Percentiles rank a stretch among this genome's conserved stretches.
phyloP scores from a whole-genome alignment of 805 yeast species.

The Sporopachydermia lactativora region DNA sequence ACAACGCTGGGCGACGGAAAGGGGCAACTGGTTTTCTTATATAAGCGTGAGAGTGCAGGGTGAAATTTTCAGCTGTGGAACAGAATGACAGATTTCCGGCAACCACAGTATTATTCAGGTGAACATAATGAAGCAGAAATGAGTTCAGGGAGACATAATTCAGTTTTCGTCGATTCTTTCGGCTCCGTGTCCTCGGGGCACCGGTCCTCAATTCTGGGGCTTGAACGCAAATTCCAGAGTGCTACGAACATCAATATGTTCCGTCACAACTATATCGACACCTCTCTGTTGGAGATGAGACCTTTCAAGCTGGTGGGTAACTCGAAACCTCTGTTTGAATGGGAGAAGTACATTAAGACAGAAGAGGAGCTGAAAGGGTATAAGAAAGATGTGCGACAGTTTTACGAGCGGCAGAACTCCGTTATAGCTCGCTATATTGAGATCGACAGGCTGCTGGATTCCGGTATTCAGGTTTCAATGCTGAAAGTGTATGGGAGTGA shows the following conservation, averaged over 20 bases:
- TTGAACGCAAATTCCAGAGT: neutral
- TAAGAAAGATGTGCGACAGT: conserved; percentile 22
- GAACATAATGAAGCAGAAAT: no score
- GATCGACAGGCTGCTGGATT: conserved; percentile 53
- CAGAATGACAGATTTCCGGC: no score
- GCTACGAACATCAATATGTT: neutral
- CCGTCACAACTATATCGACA: neutral
- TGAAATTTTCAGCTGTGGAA: no score
- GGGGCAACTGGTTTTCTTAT: no score
- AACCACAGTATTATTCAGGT: no score
- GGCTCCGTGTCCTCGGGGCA: conserved; percentile 1
- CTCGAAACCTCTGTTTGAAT: conserved; percentile 24
- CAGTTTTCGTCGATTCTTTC: conserved; percentile 1
- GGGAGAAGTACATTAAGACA: conserved; percentile 20
- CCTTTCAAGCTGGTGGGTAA: conserved; percentile 34
- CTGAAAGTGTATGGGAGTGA: conserved; percentile 42
- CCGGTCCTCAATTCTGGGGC: neutral
- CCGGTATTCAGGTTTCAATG: conserved; percentile 56
- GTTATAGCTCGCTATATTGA: conserved; percentile 40
- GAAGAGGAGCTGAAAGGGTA: conserved; percentile 16
- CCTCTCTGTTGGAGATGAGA: conserved; percentile 27
- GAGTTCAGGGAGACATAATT: neutral
- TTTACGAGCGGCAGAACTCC: conserved; percentile 46
- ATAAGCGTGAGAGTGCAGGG: no score
- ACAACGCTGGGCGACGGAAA: no score